phyloP scores from a whole-genome alignment of 768 basidiomycete species.

The Kwoniella heveanensis region DNA sequence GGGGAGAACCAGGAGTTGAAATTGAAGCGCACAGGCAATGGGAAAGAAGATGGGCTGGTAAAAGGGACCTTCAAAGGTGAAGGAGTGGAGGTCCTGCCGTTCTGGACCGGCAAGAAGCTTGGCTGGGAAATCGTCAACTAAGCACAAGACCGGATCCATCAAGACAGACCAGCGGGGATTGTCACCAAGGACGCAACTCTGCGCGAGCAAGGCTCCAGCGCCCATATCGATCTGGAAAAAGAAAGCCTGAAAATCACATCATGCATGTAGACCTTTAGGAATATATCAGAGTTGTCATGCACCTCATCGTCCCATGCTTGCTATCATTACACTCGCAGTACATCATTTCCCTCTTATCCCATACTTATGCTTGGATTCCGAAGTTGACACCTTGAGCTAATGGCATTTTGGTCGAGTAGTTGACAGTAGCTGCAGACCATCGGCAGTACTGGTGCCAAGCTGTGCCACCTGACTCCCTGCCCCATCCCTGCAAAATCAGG shows the following conservation, averaged over 20 bases:
- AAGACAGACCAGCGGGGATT: no score
- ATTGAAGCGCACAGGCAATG: conserved; percentile 38
- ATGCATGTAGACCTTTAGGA: neutral
- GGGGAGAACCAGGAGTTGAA: conserved; percentile 43
- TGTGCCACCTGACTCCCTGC: conserved; percentile 94
- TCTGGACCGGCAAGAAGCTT: conserved; percentile 81
- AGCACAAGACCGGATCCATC: neutral
- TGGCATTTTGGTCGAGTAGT: conserved; percentile 85
- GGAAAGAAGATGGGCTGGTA: conserved; percentile 33
- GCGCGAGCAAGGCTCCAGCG: no score
- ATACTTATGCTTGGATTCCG: conserved; percentile 24
- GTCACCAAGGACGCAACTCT: no score
- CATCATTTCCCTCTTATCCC: neutral
- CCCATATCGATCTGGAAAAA: no score
- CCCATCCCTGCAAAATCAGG: conserved; percentile 63
- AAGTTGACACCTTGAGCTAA: conserved; percentile 93
- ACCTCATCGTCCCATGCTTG: no score
- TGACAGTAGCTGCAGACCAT: conserved; percentile 78
- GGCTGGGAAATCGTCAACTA: conserved; percentile 64
- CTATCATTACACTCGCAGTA: neutral
- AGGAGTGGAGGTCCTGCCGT: conserved; percentile 65
- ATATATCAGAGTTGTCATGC: neutral
- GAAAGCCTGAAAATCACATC: neutral
- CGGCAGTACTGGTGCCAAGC: conserved; percentile 98
- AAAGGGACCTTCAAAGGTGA: conserved; percentile 58